Percentiles rank a stretch among this genome's conserved stretches.
phyloP scores from a whole-genome alignment of 345 rosid species.

The Tarenaya hassleriana region DNA sequence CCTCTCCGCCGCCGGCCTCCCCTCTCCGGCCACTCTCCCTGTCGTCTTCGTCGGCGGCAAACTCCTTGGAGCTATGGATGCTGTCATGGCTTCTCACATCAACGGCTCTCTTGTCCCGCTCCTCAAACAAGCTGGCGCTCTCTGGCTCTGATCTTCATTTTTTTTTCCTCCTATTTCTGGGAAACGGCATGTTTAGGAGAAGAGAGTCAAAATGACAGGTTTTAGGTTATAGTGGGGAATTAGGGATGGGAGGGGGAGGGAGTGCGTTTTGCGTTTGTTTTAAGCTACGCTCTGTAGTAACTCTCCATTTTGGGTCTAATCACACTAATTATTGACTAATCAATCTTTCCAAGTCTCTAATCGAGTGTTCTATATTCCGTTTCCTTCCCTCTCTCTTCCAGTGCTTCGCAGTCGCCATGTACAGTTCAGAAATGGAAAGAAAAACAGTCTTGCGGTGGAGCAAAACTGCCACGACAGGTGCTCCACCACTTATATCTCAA shows the following conservation, averaged over 20 bases:
- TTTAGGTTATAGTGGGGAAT: conserved; percentile 21
- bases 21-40: conserved; percentile 56
- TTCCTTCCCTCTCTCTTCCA: too few species aligned
- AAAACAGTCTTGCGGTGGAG: too few species aligned
- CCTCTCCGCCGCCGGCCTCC: conserved; percentile 37
- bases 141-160: conserved; percentile 53
- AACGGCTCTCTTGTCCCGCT: conserved; percentile 92
- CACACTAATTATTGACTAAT: too few species aligned
- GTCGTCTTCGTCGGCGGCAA: conserved; percentile 93
- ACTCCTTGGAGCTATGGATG: conserved; percentile 84
- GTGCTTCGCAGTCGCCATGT: too few species aligned
- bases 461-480: too few species aligned
- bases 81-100: conserved; percentile 91
- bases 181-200: neutral
- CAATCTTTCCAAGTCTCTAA: neutral
- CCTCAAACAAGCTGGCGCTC: conserved; percentile 87
- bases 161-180: neutral
- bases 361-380: too few species aligned
- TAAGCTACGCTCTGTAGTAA: conserved; percentile 9
- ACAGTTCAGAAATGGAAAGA: too few species aligned
- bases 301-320: conserved; percentile 3
- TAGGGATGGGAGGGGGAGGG: conserved; percentile 15
- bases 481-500: too few species aligned
- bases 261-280: conserved; percentile 27
- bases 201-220: conserved; percentile 20